A percentile compares a stretch with the other conserved stretches of the same genome.
Conservation (phyloP, 768 basidiomycete species). For the Tulasnella sp. region DNA sequence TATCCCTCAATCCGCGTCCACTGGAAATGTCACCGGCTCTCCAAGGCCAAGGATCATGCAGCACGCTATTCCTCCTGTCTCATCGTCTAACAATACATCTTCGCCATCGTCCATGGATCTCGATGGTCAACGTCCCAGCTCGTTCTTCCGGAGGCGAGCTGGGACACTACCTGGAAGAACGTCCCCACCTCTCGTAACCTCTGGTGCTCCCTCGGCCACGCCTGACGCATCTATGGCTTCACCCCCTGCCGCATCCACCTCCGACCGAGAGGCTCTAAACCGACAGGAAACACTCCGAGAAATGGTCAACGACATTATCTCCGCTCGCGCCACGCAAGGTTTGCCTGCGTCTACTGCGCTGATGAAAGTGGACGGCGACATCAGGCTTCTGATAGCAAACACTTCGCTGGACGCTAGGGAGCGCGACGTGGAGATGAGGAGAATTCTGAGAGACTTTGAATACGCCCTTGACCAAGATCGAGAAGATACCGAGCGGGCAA, state of each 20-base stretch:
- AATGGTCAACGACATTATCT: conserved; percentile 11
- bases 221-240: neutral
- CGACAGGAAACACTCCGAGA: neutral
- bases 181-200: neutral
- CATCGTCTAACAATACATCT: neutral
- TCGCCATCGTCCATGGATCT: conserved; percentile 11
- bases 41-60: conserved; percentile 19
- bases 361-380: neutral
- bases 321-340: neutral
- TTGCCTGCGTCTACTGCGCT: neutral
- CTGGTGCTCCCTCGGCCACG: neutral
- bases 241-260: neutral
- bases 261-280: neutral
- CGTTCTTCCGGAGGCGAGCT: conserved; percentile 15
- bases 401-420: neutral
- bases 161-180: conserved; percentile 14
- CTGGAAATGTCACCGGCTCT: neutral
- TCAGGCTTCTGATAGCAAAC: conserved; percentile 7
- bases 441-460: conserved; percentile 8
- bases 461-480: conserved; percentile 4
- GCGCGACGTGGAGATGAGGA: neutral
- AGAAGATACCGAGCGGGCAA: neutral
- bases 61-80: neutral
- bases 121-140: neutral
- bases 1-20: conserved; percentile 5